Base-by-base conservation (phyloP, 225 moss, liverwort and hornwort species). In the Neckera pumila region DNA sequence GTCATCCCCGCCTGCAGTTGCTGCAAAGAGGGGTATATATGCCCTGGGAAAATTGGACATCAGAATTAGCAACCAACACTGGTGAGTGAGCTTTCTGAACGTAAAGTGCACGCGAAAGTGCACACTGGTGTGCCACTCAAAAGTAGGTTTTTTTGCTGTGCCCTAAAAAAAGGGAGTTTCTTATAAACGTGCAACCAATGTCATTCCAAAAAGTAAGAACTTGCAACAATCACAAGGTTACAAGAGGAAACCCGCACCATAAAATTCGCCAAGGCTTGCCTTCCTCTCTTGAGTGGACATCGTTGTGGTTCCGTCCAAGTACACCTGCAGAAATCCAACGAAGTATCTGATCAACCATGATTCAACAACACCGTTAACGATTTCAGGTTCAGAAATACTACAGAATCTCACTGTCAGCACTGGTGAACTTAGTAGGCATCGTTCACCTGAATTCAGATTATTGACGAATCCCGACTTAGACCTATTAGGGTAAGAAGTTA, bases 201-300 rank as follows among this genome's bases (percentile, higher is more conserved):
- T 40, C 69, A 28, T 56, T 69, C 12, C 28, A 5, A 84, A 53
- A 27, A 11, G 28, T 20, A 58, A 56, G 14, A 57, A 38, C 43
- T n/a, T 54, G 76, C 86, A 77, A 78, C 65, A 86, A 51, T 17
- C 65, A 42, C 42, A 25, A 86, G 62, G 15, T 76, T 4, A 61
- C 49, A 54, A 33, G 86, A 66, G 78, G 74, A 65, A 89, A 84
- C 36, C 70, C 63, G 73, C 54, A 98, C 98, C 96, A 81, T 98
- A 98, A 89, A 98, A 98, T 76, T 98, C 98, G 84, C 96, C 91
- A 31, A 98, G 93, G 91, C 98, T 98, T 80, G 98, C 98, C 89
- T 98, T 98, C 88, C 98, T 93, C 88, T 98, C 98, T 85, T 98
- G 97, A 15, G 97, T 95, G 30, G 98, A 98, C 97, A 98, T 95